These are phyloP conservation scores for Geotrichum ghanense DNA, from an alignment of 805 yeast genomes.

Conservation along the genomic window DNA sequence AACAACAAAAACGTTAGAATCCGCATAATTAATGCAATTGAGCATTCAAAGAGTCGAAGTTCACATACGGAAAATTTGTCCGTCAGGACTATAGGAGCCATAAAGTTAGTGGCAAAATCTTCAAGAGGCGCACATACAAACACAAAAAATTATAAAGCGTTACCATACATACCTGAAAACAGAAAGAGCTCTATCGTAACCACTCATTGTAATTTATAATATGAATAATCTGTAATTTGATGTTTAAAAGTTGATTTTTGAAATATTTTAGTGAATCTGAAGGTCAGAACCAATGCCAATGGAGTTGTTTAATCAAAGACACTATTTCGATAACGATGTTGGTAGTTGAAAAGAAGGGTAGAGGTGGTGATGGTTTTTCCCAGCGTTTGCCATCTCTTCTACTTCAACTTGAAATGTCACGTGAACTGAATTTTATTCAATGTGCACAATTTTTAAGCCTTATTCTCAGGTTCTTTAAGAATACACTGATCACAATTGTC, in stretches of 20 bases:
- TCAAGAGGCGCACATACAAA: too few relatives aligned
- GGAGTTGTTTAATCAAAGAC: background rate
- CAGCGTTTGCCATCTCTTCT: background rate
- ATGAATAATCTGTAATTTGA: background rate
- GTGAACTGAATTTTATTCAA: too few relatives aligned
- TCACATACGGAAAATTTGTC: slow-evolving; percentile 84
- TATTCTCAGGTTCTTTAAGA: too few relatives aligned
- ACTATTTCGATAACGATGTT: background rate
- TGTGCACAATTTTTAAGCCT: too few relatives aligned
- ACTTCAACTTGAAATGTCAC: too few relatives aligned
- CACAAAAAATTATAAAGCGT: background rate
- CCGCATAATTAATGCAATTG: background rate
- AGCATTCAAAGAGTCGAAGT: background rate
- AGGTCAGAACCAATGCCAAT: background rate
- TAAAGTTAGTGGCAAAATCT: slow-evolving; percentile 10
- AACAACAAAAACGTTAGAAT: slow-evolving; percentile 1
- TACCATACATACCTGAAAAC: slow-evolving; percentile 73
- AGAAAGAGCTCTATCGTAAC: slow-evolving; percentile 97
- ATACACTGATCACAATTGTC: too few relatives aligned
- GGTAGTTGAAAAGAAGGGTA: background rate
- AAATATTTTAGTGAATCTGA: background rate
- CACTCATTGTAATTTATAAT: slow-evolving; percentile 56
- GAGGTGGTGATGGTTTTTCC: slow-evolving; percentile 2
- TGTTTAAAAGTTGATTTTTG: background rate
- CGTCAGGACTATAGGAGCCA: slow-evolving; percentile 64